Base-by-base conservation (phyloP, 1,139 yeast genomes). In the Geotrichum aggregatum region DNA sequence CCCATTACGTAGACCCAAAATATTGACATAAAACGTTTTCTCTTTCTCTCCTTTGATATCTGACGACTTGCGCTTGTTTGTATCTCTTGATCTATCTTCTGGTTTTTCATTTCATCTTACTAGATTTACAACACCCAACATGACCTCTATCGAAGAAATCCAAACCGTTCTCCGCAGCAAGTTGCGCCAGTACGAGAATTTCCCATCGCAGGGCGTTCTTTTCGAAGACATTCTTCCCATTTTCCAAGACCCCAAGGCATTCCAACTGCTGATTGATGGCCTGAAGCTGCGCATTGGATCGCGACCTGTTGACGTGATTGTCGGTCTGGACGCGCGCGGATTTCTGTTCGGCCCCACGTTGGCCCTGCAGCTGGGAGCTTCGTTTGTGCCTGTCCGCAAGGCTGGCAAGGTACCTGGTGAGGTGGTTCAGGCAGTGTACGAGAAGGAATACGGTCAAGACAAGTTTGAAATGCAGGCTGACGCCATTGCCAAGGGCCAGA, bases 261-360 rank as follows among this genome's bases (percentile, higher is more conserved):
- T 92, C 77, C 83, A 84, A 65, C 84, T 85, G 64, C 77, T 92
- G 60, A 74, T 92, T 44, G 81, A 80, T 60, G 96, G 96, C 18
- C 86, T 91, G 74, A 82, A 84, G 71, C 68, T 81, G 57, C 95
- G 87, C 65, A 68, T 92, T 58, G 82, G 81, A 54, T 78, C 77
- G 59, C 70, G 76, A 49, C 83, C 87, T 63, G 80, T 91, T 56
- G 98, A 92, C 66, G 92, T 85, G 66, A 78, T 92, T 59, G 89
- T 92, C 51, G 99, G 98, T 41, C 78, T 94, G 61, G 99, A 92
- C 71, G 87, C 97, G 52, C 84, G 99, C 71, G 99, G 99, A 1
- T 92, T 92, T 69, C 76, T 92, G 57, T 92, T 92, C 63, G 99
- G 98, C 10, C 98, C 99, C 47, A 76, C 98, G 38, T 76, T 92